A percentile compares a stretch with the other conserved stretches of the same genome.
Conservation (phyloP, 169 alveolate genomes). For the Cryptosporidium viatorum region DNA sequence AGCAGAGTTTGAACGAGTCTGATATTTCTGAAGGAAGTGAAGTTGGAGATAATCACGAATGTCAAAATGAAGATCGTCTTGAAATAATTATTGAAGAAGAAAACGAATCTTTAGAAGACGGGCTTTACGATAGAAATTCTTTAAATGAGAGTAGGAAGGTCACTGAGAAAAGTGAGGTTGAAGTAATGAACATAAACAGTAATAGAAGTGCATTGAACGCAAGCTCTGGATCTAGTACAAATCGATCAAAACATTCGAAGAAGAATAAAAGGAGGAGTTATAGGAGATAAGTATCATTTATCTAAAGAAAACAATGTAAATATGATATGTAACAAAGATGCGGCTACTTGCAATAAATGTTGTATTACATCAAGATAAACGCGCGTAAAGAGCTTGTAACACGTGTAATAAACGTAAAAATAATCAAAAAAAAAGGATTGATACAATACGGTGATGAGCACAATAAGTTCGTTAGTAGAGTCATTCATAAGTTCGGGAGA, state of each 20-base stretch:
- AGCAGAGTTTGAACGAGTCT: not conserved
- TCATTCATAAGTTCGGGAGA: conserved; percentile 18
- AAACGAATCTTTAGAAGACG: not conserved
- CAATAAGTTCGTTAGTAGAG: conserved; percentile 30
- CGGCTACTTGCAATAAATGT: not conserved
- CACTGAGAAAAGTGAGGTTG: not conserved
- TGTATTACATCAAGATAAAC: too few relatives aligned
- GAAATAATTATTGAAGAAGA: conserved; percentile 26
- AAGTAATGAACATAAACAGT: not conserved
- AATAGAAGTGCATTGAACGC: conserved; percentile 14
- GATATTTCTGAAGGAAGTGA: conserved; percentile 32
- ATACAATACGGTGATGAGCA: not conserved
- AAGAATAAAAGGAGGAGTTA: conserved; percentile 40
- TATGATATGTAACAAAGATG: not conserved
- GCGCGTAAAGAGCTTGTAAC: too few relatives aligned
- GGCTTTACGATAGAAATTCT: not conserved
- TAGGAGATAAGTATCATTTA: not conserved
- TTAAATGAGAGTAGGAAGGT: not conserved
- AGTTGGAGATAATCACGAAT: not conserved
- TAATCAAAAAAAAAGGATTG: not conserved
- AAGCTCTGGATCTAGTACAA: not conserved
- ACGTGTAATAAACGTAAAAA: not conserved
- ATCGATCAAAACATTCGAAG: conserved; percentile 24
- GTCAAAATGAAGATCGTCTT: not conserved
- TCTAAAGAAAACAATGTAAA: not conserved